Evolutionary conservation across 805 yeast species (phyloP), one percentile per base, ranked within the genome.

Genomic region (Clavispora carvajalis): DNA sequence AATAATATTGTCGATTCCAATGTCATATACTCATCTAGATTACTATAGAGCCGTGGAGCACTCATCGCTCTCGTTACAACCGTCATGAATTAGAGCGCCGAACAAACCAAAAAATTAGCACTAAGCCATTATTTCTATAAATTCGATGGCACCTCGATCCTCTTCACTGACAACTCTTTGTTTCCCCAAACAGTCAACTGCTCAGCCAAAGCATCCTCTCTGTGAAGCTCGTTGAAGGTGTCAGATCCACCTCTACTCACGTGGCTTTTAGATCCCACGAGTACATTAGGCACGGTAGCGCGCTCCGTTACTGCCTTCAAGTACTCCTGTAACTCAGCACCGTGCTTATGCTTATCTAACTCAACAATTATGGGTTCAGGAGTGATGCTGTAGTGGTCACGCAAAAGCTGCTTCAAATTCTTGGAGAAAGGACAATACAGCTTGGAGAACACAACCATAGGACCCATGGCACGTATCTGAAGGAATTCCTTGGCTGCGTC

Each of bases 231-330:
- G 19, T 61, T 68, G 59, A 93, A 77, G 41, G 90, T 97, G 59
- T 88, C 96, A 30, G 79, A 78, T 3, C 99, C 99, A 29, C 99
- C 99, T 49, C 85, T 74, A 36, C 91, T 81, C 38, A 57, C 56
- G 29, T 48, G 52, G 19, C 40, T 24, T 15, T 43, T 34, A 10
- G 43, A 36, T 18, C 54, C 54, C 19, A 51, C 39, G 22, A 51
- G 30, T 16, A 51, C 50, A 21, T 51, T 51, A 13, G 54, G 54
- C 33, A 51, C 54, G 9, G 54, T 51, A 19, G 15, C 18, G 11
- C 54, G 41, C 18, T 42, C 40, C 7, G 53, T 40, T 9, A 44
- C 39, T 22, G 33, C 67, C 13, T 73, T 82, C 38, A 93, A 71
- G 60, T 83, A 82, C 13, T 69, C 76, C 62, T 90, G 97, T 45